A percentile compares a stretch with the other conserved stretches of the same genome.
These are phyloP conservation scores for Fagopyrum esculentum DNA, from an alignment of 148 eudicot species.

Conservation along the genomic window DNA sequence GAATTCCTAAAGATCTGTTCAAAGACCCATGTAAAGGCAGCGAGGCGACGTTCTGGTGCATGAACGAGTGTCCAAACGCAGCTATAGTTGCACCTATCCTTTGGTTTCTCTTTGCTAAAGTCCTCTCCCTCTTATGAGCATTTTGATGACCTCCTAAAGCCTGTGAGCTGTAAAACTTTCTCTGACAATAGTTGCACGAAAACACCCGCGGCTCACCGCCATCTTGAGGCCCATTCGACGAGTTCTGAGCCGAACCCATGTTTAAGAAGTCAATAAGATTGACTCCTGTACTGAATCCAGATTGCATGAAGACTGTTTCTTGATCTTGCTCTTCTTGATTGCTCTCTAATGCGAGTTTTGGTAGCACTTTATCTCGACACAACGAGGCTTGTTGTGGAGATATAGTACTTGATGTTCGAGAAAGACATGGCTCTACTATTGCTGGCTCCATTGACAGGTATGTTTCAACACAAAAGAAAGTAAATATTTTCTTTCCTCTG, in stretches of 20 bases:
- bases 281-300: background rate
- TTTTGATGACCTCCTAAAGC: constrained; percentile 75
- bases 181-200: constrained; percentile 53
- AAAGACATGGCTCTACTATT: constrained; percentile 9
- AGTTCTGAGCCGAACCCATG: constrained; percentile 3
- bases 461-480: background rate
- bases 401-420: constrained; percentile 6
- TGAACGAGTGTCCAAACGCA: constrained; percentile 35
- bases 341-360: background rate
- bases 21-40: constrained; percentile 19
- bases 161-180: constrained; percentile 57
- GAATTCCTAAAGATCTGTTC: constrained; percentile 65
- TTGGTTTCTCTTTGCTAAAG: constrained; percentile 47
- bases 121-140: constrained; percentile 64
- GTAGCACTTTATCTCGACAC: background rate
- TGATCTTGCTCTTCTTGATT: background rate
- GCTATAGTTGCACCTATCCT: constrained; percentile 17
- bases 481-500: no score
- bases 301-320: constrained; percentile 7
- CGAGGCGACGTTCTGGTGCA: constrained; percentile 31
- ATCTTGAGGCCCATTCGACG: background rate
- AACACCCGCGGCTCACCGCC: constrained; percentile 30
- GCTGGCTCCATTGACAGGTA: constrained; percentile 10
- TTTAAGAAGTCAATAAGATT: constrained; percentile 9
- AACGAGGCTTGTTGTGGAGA: background rate